phyloP scores from a whole-genome alignment of 345 rosid species.

The Fremontodendron californicum region DNA sequence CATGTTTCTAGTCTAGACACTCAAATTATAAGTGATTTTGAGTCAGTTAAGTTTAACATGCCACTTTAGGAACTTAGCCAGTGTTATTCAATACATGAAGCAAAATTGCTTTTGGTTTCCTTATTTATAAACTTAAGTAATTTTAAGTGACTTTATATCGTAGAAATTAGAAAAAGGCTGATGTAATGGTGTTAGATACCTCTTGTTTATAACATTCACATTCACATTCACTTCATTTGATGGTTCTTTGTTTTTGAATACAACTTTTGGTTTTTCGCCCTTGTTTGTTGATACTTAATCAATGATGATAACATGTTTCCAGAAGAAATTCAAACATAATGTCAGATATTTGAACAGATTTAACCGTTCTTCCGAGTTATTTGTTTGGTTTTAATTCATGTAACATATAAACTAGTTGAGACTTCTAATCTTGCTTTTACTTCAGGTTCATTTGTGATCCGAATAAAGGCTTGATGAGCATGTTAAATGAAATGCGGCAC shows the following conservation, averaged over 20 bases:
- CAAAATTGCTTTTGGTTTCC: neutral
- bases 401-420: neutral
- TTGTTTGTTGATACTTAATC: neutral
- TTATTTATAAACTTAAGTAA: neutral
- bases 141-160: too few relatives aligned
- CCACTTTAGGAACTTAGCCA: neutral
- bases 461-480: slow-evolving; percentile 66
- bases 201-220: neutral
- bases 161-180: too few relatives aligned
- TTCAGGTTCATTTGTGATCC: slow-evolving; percentile 80
- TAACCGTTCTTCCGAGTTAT: neutral
- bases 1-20: neutral
- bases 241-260: neutral
- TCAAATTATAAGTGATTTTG: neutral
- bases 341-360: slow-evolving; percentile 1
- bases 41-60: neutral
- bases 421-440: neutral
- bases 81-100: neutral
- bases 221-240: neutral
- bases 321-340: neutral
- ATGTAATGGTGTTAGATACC: neutral
- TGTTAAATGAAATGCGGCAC: neutral
- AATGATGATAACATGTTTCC: neutral
- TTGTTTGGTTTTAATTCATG: neutral
- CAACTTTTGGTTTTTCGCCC: neutral